Evolutionary conservation across 345 rosid species (phyloP).

Genomic region (Pugionium cornutum): DNA sequence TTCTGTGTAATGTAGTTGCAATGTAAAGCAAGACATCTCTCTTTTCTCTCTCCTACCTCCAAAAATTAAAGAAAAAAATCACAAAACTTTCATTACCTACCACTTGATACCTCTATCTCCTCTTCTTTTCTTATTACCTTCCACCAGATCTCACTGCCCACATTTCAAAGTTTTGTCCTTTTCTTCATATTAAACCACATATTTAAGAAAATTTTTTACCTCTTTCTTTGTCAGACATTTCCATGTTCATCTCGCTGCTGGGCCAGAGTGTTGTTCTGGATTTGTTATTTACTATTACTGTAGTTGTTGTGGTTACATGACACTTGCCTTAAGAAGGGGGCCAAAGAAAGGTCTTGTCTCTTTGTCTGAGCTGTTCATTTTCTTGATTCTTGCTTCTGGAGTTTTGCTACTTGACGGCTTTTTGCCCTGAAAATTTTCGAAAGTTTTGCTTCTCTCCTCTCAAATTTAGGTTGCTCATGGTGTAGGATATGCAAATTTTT

Average conservation of each 20-base stretch:
- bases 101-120: constrained; percentile 65
- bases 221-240: constrained; percentile 7
- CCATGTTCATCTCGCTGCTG: constrained; percentile 10
- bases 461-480: constrained; percentile 32
- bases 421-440: neutral
- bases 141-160: constrained; percentile 37
- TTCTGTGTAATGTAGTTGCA: constrained; percentile 20
- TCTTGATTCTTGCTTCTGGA: constrained; percentile 38
- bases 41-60: constrained; percentile 11
- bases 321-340: constrained; percentile 39
- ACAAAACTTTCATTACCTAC: constrained; percentile 58
- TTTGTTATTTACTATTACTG: constrained; percentile 41
- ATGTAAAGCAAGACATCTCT: constrained; percentile 35
- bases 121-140: constrained; percentile 50
- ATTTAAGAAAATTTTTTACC: neutral
- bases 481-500: constrained; percentile 52
- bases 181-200: constrained; percentile 3
- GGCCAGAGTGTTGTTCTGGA: constrained; percentile 25
- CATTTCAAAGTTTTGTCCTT: constrained; percentile 22
- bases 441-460: neutral
- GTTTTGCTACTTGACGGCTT: constrained; percentile 16
- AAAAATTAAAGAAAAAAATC: constrained; percentile 10
- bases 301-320: constrained; percentile 42
- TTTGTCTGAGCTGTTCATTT: constrained; percentile 40
- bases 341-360: constrained; percentile 36